phyloP scores from a whole-genome alignment of 1,284 basidiomycete species.

The Microbotryum intermedium region DNA sequence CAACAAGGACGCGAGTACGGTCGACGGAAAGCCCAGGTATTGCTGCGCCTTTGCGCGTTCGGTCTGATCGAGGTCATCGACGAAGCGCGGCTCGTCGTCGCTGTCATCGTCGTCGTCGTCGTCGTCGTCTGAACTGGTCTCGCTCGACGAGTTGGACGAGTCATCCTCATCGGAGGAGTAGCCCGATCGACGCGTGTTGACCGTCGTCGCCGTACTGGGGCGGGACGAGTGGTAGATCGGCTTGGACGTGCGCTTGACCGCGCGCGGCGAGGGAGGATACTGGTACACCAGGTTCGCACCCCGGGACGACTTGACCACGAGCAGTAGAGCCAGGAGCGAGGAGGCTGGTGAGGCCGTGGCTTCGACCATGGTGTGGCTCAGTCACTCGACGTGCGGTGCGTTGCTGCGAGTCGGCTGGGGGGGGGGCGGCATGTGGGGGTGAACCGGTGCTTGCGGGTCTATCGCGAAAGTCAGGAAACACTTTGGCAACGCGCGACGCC shows the following conservation, averaged over 20 bases:
- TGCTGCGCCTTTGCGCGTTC: constrained; percentile 27
- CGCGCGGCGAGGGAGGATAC: constrained; percentile 28
- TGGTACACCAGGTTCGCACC: constrained; percentile 29
- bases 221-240: constrained; percentile 27
- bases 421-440: too few relatives aligned
- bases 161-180: constrained; percentile 15
- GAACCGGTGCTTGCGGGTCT: too few relatives aligned
- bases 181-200: constrained; percentile 1
- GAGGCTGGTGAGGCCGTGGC: background rate
- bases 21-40: constrained; percentile 68
- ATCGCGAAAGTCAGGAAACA: too few relatives aligned
- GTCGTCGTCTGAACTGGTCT: background rate
- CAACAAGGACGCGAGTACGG: constrained; percentile 72
- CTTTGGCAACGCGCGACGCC: too few relatives aligned
- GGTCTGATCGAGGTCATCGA: constrained; percentile 33
- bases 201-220: constrained; percentile 19
- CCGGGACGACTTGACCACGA: constrained; percentile 28
- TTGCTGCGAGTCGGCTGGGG: too few relatives aligned
- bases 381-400: too few relatives aligned
- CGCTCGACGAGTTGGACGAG: background rate
- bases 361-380: too few relatives aligned
- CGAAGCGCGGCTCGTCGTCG: constrained; percentile 8
- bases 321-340: constrained; percentile 31
- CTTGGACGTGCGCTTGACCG: constrained; percentile 30
- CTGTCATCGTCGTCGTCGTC: constrained; percentile 10